phyloP scores from a whole-genome alignment of 768 basidiomycete genomes.

The Agrocybe praecox region DNA sequence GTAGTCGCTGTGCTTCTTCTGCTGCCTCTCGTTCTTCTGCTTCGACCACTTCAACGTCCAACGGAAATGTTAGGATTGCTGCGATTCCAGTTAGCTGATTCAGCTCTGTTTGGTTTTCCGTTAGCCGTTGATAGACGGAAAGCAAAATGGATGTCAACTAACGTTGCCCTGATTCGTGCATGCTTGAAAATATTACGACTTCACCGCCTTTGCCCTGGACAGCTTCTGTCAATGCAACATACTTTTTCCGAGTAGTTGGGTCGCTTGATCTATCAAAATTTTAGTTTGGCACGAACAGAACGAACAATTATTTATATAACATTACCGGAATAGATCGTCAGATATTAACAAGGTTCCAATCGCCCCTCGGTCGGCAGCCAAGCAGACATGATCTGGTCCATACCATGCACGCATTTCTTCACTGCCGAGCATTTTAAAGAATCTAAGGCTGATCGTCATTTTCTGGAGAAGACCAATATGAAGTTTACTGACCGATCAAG shows the following conservation, averaged over 20 bases:
- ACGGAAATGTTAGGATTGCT: constrained; percentile 92
- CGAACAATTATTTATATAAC: too few species aligned
- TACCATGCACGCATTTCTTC: constrained; percentile 99
- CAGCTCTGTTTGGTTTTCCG: constrained; percentile 61
- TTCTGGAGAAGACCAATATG: not conserved
- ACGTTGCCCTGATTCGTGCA: constrained; percentile 99
- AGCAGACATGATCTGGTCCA: constrained; percentile 89
- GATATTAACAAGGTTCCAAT: constrained; percentile 94
- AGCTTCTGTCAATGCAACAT: constrained; percentile 85
- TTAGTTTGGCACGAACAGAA: too few species aligned
- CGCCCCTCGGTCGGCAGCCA: constrained; percentile 92
- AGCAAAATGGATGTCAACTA: constrained; percentile 32
- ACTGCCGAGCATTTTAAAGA: constrained; percentile 95
- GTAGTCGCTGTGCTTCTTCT: constrained; percentile 67
- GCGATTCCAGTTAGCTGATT: constrained; percentile 95
- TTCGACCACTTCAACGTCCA: constrained; percentile 95
- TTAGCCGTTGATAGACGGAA: not conserved
- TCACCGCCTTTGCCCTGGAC: constrained; percentile 90
- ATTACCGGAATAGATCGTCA: constrained; percentile 89
- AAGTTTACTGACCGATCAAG: constrained; percentile 69
- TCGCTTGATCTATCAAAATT: constrained; percentile 68
- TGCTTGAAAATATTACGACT: constrained; percentile 96
- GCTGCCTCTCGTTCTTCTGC: constrained; percentile 83
- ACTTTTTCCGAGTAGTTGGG: constrained; percentile 74
- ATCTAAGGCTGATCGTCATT: constrained; percentile 48